These are phyloP conservation scores for Dentipellis fragilis DNA, from an alignment of 768 basidiomycete genomes.

Conservation along the genomic window DNA sequence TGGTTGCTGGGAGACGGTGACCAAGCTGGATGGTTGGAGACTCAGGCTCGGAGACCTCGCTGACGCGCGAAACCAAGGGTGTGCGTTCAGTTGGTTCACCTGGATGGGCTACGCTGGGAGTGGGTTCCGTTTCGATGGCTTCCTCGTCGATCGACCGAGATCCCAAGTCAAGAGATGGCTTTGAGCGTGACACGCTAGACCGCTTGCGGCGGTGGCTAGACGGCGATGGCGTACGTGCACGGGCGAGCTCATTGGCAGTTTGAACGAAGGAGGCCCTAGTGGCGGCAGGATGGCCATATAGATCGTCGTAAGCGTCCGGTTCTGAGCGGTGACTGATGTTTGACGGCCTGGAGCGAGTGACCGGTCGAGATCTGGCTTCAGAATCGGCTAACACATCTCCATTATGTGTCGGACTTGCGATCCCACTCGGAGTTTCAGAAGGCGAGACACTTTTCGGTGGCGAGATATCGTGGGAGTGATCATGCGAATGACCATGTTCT, in stretches of 20 bases:
- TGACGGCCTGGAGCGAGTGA: slow-evolving; percentile 24
- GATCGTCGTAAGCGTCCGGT: slow-evolving; percentile 41
- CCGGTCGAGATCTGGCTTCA: background rate
- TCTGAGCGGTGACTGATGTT: slow-evolving; percentile 16
- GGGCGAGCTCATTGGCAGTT: slow-evolving; percentile 75
- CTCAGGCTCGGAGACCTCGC: background rate
- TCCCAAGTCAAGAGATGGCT: slow-evolving; percentile 13
- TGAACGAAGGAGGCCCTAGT: slow-evolving; percentile 69
- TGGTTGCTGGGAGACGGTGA: slow-evolving; percentile 9
- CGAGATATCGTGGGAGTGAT: slow-evolving; percentile 3
- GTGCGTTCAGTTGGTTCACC: background rate
- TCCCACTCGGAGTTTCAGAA: slow-evolving; percentile 7
- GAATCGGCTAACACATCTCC: background rate
- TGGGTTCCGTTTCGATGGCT: background rate
- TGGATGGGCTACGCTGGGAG: background rate
- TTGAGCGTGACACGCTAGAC: slow-evolving; percentile 14
- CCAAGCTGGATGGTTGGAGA: background rate
- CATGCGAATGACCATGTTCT: slow-evolving; percentile 20
- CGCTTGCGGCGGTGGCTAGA: slow-evolving; percentile 9
- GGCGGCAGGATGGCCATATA: slow-evolving; percentile 67
- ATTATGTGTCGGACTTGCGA: background rate
- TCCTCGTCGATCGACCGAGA: background rate
- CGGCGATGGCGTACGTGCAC: slow-evolving; percentile 34
- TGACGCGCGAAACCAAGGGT: background rate
- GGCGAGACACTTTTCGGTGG: slow-evolving; percentile 1